These are phyloP conservation scores for Usnea hakonensis DNA, from an alignment of 495 filamentous ascomycete genomes.

Conservation along the genomic window DNA sequence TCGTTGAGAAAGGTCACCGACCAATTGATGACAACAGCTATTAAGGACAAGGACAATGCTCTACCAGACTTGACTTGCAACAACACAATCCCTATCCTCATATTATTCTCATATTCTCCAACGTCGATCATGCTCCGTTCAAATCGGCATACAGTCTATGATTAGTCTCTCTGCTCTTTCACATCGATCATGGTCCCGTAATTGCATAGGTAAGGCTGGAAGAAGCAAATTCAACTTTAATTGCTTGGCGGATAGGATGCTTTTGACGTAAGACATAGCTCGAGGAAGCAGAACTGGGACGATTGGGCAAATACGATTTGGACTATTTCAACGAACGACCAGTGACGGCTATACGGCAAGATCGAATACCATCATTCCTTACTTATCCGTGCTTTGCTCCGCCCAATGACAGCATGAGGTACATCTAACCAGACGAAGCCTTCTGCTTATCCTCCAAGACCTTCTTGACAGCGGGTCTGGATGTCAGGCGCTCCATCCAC, in stretches of 20 bases:
- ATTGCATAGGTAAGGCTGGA: not conserved
- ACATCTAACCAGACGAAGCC: not conserved
- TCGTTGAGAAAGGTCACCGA: not conserved
- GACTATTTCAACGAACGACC: not conserved
- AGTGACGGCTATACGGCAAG: not conserved
- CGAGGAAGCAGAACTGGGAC: not conserved
- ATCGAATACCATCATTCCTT: not conserved
- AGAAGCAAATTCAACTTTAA: not conserved
- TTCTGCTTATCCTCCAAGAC: constrained; percentile 32
- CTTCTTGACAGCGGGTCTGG: constrained; percentile 36
- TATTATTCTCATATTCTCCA: too few relatives aligned
- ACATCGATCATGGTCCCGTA: not conserved
- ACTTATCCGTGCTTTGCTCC: not conserved
- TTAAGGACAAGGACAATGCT: not conserved
- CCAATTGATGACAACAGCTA: not conserved
- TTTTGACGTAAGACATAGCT: not conserved
- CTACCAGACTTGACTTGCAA: too few relatives aligned
- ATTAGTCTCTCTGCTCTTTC: not conserved
- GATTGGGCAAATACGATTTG: not conserved
- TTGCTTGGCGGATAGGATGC: not conserved
- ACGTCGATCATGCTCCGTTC: not conserved
- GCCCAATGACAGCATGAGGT: not conserved
- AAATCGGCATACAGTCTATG: too few relatives aligned
- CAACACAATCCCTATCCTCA: too few relatives aligned
- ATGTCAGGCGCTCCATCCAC: constrained; percentile 39